Percentiles rank a stretch among this genome's conserved stretches.
Conservation (phyloP, 495 filamentous ascomycete genomes). For the Neurospora sublineolata region DNA sequence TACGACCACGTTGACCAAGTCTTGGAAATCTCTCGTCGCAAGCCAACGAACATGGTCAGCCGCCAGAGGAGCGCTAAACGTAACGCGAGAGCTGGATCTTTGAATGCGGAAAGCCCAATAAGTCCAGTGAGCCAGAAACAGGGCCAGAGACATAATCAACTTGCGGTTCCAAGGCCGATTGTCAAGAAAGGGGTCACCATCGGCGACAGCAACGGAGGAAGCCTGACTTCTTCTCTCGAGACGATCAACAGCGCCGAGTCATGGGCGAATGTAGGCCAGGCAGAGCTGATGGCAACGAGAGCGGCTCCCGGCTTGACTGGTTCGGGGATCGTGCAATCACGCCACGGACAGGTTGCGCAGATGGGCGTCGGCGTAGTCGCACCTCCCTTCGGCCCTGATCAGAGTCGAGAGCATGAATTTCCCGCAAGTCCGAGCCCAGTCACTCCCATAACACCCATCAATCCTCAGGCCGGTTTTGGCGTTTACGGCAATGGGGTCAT, state of each 20-base stretch:
- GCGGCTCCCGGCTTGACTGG: background rate
- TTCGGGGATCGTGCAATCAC: background rate
- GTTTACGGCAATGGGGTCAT: background rate
- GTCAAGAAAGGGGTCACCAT: background rate
- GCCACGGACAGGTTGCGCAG: background rate
- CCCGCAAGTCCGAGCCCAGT: background rate
- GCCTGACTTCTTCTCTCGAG: conserved; percentile 4
- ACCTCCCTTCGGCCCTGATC: background rate
- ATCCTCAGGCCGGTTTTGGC: background rate
- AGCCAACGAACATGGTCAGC: background rate
- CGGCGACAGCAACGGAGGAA: conserved; percentile 2
- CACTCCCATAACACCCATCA: background rate
- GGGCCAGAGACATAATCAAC: background rate
- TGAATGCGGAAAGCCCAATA: background rate
- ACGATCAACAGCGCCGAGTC: conserved; percentile 4
- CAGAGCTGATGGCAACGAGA: background rate
- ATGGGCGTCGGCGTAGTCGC: background rate
- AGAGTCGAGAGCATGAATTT: background rate
- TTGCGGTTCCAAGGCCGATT: background rate
- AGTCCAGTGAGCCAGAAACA: background rate
- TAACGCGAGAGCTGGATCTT: background rate
- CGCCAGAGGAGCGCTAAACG: conserved; percentile 1
- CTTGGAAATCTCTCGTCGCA: background rate
- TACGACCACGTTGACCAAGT: conserved; percentile 2
- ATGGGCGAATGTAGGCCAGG: conserved; percentile 2